Conservation (phyloP, 768 basidiomycete genomes). For the Lactarius akahatsu region DNA sequence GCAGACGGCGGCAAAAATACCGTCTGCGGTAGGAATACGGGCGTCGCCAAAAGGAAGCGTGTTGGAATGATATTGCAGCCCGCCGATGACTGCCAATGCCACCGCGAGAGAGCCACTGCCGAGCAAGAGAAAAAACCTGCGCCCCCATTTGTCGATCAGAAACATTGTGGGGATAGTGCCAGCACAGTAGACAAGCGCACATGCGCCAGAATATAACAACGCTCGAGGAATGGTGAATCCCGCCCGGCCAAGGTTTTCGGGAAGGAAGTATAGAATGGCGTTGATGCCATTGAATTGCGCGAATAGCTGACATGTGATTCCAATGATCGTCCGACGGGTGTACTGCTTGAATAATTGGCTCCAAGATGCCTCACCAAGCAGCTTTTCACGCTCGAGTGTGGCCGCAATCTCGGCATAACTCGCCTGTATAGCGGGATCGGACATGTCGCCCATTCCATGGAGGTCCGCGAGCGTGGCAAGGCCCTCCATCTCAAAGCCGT, state of each 20-base stretch:
- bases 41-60: constrained; percentile 39
- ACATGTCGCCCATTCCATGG: constrained; percentile 49
- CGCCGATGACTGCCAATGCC: constrained; percentile 51
- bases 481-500: constrained; percentile 51
- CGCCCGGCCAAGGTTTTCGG: constrained; percentile 50
- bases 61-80: constrained; percentile 48
- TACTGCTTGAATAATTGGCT: constrained; percentile 51
- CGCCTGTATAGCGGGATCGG: constrained; percentile 43
- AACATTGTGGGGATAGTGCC: constrained; percentile 55
- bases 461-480: constrained; percentile 55
- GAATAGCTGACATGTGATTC: constrained; percentile 52
- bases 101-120: constrained; percentile 46
- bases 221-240: constrained; percentile 47
- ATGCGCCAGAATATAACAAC: constrained; percentile 47
- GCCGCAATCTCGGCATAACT: constrained; percentile 46
- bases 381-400: constrained; percentile 41
- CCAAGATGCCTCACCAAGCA: constrained; percentile 45
- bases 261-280: constrained; percentile 57
- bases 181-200: constrained; percentile 48
- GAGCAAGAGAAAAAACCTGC: constrained; percentile 49
- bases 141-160: constrained; percentile 52
- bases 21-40: constrained; percentile 38
- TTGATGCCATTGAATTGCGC: constrained; percentile 59
- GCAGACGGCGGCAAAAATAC: constrained; percentile 46
- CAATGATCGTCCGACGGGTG: constrained; percentile 49